Conservation (phyloP, 139 green algal genomes). For the Desmodesmus armatus region DNA sequence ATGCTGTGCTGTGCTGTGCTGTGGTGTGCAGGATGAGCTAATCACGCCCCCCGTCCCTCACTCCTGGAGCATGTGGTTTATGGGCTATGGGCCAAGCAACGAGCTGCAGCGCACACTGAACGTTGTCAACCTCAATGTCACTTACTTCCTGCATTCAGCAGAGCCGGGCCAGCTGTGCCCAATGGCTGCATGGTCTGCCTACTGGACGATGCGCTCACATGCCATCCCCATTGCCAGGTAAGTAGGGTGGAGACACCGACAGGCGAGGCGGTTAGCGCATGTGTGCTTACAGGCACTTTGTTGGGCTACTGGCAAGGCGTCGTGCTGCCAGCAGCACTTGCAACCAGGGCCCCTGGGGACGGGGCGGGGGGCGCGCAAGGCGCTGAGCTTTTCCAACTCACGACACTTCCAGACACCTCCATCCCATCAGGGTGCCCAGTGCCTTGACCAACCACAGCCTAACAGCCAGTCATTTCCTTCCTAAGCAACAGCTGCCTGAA, state of each 20-base stretch:
- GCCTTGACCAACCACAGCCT: too few species aligned
- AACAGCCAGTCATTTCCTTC: too few species aligned
- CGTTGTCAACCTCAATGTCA: slow-evolving; percentile 33
- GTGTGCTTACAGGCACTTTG: background rate
- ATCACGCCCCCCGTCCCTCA: slow-evolving; percentile 42
- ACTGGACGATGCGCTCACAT: slow-evolving; percentile 36
- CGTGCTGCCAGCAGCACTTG: background rate
- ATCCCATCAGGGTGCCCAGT: background rate
- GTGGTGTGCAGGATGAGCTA: slow-evolving; percentile 35
- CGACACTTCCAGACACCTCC: background rate
- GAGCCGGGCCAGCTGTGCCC: slow-evolving; percentile 17
- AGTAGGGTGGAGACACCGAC: background rate
- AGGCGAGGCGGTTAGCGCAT: background rate
- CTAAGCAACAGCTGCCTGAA: background rate
- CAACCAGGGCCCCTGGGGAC: too few species aligned
- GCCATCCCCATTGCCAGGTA: slow-evolving; percentile 33
- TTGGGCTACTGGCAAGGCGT: background rate
- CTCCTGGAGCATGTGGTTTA: slow-evolving; percentile 45
- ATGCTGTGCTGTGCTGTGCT: background rate
- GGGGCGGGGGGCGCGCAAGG: too few species aligned
- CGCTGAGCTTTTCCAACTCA: background rate
- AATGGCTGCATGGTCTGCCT: slow-evolving; percentile 27
- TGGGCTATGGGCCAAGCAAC: slow-evolving; percentile 29
- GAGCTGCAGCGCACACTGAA: slow-evolving; percentile 22
- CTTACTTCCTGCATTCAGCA: slow-evolving; percentile 8